A percentile compares a stretch with the other conserved stretches of the same genome.
These are phyloP conservation scores for Brachypodium distachyon DNA, from an alignment of 202 grass and related monocot genomes.

Conservation along the genomic window DNA sequence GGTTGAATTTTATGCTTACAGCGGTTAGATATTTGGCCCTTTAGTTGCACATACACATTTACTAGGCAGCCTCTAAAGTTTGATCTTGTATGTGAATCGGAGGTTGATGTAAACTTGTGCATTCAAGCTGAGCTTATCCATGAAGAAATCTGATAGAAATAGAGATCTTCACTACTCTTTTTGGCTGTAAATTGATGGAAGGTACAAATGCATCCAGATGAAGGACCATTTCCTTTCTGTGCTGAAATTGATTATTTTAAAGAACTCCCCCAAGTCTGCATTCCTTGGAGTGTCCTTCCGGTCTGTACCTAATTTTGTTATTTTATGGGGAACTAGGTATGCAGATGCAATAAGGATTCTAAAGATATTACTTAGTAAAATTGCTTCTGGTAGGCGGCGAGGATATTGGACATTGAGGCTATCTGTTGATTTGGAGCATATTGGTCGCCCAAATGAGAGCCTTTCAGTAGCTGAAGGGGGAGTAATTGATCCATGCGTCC, in stretches of 20 bases:
- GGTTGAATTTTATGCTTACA: not conserved
- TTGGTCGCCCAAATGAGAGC: constrained; percentile 57
- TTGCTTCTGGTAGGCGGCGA: constrained; percentile 45
- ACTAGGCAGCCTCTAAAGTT: not conserved
- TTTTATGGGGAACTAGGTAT: constrained; percentile 33
- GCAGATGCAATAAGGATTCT: constrained; percentile 77
- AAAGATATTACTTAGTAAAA: constrained; percentile 48
- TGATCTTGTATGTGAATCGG: not conserved
- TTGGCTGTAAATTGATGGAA: not conserved
- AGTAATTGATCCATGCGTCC: constrained; percentile 60
- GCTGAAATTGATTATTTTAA: not conserved
- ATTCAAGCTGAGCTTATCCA: not conserved
- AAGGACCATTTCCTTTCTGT: not conserved
- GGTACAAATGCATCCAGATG: not conserved
- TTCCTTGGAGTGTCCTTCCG: not conserved
- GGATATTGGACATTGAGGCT: constrained; percentile 82
- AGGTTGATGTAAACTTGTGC: not conserved
- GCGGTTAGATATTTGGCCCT: not conserved
- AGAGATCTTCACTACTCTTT: not conserved
- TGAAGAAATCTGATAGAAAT: not conserved
- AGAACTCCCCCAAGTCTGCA: too few species aligned
- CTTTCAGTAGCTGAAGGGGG: constrained; percentile 74
- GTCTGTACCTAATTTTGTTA: not conserved
- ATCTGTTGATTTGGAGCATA: constrained; percentile 92
- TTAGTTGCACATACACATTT: not conserved